Percentiles rank a stretch among this genome's conserved stretches.
These are phyloP conservation scores for Starmerella floricola DNA, from an alignment of 805 yeast species.

Conservation along the genomic window DNA sequence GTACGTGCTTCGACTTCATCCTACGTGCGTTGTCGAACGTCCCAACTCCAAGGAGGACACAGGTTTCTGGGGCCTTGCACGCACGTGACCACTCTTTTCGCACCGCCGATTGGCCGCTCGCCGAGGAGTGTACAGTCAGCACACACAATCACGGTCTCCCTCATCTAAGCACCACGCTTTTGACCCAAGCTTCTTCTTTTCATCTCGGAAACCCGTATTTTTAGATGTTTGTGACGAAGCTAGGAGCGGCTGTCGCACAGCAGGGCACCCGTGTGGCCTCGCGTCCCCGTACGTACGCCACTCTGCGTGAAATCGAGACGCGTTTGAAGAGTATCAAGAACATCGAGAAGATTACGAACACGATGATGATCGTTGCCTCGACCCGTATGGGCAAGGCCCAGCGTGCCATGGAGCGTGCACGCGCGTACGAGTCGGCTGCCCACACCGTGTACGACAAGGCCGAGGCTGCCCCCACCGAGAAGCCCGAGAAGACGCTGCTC, in stretches of 20 bases:
- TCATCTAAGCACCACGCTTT: neutral
- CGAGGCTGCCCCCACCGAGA: conserved; percentile 52
- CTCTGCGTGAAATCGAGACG: conserved; percentile 95
- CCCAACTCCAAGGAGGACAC: no score
- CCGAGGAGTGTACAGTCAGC: neutral
- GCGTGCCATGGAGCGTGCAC: conserved; percentile 80
- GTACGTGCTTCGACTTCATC: no score
- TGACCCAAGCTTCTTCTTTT: neutral
- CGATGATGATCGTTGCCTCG: conserved; percentile 98
- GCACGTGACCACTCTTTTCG: neutral
- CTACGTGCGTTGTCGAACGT: no score
- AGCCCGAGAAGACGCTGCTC: conserved; percentile 55
- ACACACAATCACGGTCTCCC: no score
- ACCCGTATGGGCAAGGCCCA: conserved; percentile 93
- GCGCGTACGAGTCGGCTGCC: conserved; percentile 73
- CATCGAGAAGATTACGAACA: conserved; percentile 98
- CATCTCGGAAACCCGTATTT: neutral
- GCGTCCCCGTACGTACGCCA: conserved; percentile 56
- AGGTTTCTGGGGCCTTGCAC: no score
- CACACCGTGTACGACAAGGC: conserved; percentile 66
- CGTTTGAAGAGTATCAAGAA: conserved; percentile 97
- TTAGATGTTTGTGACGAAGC: conserved; percentile 18
- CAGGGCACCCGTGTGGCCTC: conserved; percentile 7
- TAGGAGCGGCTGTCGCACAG: conserved; percentile 11
- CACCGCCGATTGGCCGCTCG: neutral